Conservation (phyloP, 2,329 filamentous ascomycete genomes). For the Paecilomyces fulvus region DNA sequence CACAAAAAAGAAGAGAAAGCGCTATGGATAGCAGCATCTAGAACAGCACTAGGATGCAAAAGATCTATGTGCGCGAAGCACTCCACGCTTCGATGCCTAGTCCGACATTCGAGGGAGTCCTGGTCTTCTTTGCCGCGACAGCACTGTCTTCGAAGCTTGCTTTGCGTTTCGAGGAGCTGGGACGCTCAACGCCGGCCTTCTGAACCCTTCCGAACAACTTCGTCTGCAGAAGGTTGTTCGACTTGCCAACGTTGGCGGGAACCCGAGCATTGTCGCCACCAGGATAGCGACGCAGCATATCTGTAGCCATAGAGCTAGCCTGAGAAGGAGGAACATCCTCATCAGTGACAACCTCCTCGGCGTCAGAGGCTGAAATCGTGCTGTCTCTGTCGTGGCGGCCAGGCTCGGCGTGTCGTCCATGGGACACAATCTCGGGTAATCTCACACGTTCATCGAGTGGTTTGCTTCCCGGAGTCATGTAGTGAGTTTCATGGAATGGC, state of each 20-base stretch:
- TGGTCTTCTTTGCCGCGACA: slow-evolving; percentile 41
- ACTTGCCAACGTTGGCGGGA: slow-evolving; percentile 31
- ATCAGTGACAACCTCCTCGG: slow-evolving; percentile 47
- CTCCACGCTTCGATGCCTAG: slow-evolving; percentile 45
- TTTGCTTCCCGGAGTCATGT: slow-evolving; percentile 53
- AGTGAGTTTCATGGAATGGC: slow-evolving; percentile 41
- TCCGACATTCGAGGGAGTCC: slow-evolving; percentile 43
- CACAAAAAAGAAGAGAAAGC: slow-evolving; percentile 3
- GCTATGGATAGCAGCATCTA: background rate
- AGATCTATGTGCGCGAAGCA: slow-evolving; percentile 19
- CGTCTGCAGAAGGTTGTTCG: slow-evolving; percentile 46
- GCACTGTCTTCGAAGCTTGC: slow-evolving; percentile 25
- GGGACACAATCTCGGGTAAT: slow-evolving; percentile 17
- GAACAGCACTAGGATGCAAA: background rate
- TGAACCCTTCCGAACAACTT: slow-evolving; percentile 56
- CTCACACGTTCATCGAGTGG: slow-evolving; percentile 34
- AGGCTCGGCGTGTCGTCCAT: slow-evolving; percentile 27
- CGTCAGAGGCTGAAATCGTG: slow-evolving; percentile 65
- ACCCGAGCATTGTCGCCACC: slow-evolving; percentile 30
- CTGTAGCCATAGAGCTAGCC: slow-evolving; percentile 67
- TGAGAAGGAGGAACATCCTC: slow-evolving; percentile 64
- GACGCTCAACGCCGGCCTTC: slow-evolving; percentile 42
- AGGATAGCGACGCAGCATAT: slow-evolving; percentile 58
- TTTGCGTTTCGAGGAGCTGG: slow-evolving; percentile 30
- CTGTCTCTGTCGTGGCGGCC: slow-evolving; percentile 70